Evolutionary conservation across 2,329 filamentous ascomycete genomes (phyloP), one percentile per base, ranked within the genome.

Genomic region (Cercospora berteroae): DNA sequence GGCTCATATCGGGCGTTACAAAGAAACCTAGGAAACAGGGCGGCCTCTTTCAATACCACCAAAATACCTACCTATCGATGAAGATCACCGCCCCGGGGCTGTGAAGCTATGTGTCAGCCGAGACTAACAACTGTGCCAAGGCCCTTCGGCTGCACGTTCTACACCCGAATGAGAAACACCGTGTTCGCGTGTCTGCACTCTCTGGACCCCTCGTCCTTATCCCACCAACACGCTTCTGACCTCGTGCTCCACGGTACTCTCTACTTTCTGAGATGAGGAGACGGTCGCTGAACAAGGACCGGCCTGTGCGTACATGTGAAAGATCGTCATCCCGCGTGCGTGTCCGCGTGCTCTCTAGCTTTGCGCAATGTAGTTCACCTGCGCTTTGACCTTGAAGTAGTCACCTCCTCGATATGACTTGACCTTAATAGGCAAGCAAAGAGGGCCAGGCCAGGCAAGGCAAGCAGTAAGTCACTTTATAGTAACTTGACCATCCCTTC

Each of bases 321-420:
- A 25, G 48, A 52, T 52, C 48, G 20, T 52, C 48, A 52, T 52
- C 20, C 12, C 48, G 20, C 48, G 48, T 27, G 23, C 12, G 7
- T 25, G 13, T 23, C 48, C 48, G 20, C 20, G 48, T 52, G 48
- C 20, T 7, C 23, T 52, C 23, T 52, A 52, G 48, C 48, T 52
- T 52, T 52, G 48, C 48, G 48, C 48, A 52, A 52, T 16, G 48
- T 52, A 23, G 20, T 52, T 16, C 23, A 4, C 23, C 48, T 52
- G 20, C 48, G 23, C 48, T 52, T 52, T 23, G 48, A 52, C 48
- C 48, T 52, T n/a, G 13, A 13, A 9, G 48, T 27, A 52, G 48
- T 52, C 48, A 52, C 48, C 27, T 52, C 27, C 48, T 52, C 48
- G 48, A 52, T 52, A 52, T 52, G 48, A 52, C 48, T 52, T 52